Evolutionary conservation across 2,329 filamentous ascomycete species (phyloP).

Genomic region (Lachnellula arida): DNA sequence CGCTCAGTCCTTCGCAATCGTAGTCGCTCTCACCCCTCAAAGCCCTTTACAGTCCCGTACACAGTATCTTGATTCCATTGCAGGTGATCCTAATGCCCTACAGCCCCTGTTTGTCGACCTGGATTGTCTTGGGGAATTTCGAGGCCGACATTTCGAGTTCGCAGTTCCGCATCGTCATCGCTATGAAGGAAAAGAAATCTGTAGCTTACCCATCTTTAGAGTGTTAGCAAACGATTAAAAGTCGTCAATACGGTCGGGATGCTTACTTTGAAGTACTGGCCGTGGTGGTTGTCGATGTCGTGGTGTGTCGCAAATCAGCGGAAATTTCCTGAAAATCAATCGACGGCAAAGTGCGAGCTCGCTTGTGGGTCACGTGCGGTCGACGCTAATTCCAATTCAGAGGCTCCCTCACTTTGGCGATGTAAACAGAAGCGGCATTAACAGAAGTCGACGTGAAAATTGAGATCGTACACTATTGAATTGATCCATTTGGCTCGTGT

Average conservation of each 20-base stretch:
- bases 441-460: not conserved
- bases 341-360: not conserved
- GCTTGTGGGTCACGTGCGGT: not conserved
- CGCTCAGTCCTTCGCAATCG: not conserved
- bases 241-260: slow-evolving; percentile 10
- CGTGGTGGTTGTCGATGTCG: slow-evolving; percentile 41
- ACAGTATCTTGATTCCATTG: not conserved
- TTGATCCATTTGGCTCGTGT: not conserved
- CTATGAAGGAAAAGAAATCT: slow-evolving; percentile 22
- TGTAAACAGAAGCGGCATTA: not conserved
- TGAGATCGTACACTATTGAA: not conserved
- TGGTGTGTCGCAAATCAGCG: slow-evolving; percentile 28
- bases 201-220: slow-evolving; percentile 58
- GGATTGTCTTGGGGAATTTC: not conserved
- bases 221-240: slow-evolving; percentile 30
- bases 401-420: not conserved
- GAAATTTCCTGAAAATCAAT: not conserved
- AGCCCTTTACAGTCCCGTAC: not conserved
- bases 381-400: too few relatives aligned
- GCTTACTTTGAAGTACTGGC: slow-evolving; percentile 45
- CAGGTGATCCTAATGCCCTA: not conserved
- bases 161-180: slow-evolving; percentile 2
- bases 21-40: not conserved
- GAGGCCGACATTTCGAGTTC: slow-evolving; percentile 4
- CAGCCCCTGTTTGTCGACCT: not conserved